phyloP scores from a whole-genome alignment of 331 rosid genomes.

The Malus hybrid region DNA sequence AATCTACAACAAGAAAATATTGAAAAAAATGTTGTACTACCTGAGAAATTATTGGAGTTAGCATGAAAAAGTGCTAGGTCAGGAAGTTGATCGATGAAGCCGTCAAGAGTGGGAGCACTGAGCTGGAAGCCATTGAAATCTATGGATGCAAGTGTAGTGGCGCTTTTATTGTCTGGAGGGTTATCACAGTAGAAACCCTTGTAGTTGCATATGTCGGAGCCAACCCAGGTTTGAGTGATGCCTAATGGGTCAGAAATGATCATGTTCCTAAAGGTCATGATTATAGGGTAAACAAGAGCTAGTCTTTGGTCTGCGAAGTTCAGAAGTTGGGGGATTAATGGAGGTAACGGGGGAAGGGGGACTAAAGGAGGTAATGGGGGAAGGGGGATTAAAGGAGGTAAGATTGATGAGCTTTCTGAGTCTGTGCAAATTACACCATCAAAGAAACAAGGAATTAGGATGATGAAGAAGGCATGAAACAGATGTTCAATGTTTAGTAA shows the following conservation, averaged over 20 bases:
- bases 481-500: background rate
- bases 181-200: slow-evolving; percentile 36
- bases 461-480: slow-evolving; percentile 1
- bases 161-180: slow-evolving; percentile 33
- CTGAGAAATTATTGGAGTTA: slow-evolving; percentile 44
- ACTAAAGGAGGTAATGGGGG: background rate
- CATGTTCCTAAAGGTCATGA: slow-evolving; percentile 27
- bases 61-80: slow-evolving; percentile 49
- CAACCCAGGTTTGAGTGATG: slow-evolving; percentile 38
- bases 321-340: slow-evolving; percentile 15
- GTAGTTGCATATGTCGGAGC: slow-evolving; percentile 36
- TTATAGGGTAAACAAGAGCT: slow-evolving; percentile 27
- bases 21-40: background rate
- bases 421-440: slow-evolving; percentile 12
- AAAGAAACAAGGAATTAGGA: slow-evolving; percentile 8
- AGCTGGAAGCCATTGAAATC: slow-evolving; percentile 51
- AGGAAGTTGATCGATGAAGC: slow-evolving; percentile 35
- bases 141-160: slow-evolving; percentile 25
- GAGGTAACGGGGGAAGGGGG: background rate
- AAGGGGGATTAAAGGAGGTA: background rate
- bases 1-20: background rate
- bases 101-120: slow-evolving; percentile 33
- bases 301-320: slow-evolving; percentile 35
- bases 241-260: slow-evolving; percentile 40
- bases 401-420: background rate